Evolutionary conservation across 2,329 filamentous ascomycete species (phyloP), one percentile per base, ranked within the genome.

Genomic region (Coniochaeta ligniaria): DNA sequence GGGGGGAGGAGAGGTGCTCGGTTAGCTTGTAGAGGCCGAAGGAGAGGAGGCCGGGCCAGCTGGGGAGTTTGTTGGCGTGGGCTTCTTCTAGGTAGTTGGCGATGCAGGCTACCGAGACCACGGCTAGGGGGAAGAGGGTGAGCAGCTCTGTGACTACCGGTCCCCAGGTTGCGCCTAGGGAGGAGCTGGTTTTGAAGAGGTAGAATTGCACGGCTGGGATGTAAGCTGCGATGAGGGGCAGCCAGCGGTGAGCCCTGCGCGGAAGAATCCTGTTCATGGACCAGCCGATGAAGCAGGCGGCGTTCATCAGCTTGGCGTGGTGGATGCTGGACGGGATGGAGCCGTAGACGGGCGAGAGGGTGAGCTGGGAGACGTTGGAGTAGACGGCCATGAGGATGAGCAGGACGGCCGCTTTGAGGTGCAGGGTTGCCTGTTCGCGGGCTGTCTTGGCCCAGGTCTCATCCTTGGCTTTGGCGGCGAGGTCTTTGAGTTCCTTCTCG

Each of bases 341-440:
- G 59, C 95, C 95, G 74, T 96, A 98, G 12, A 96, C 89, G 1
- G 95, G 95, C 22, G 92, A 90, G 36, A 98, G 80, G 43, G 84
- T 87, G 63, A 92, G 80, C 70, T 91, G 85, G 0, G 90, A 94
- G 61, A 89, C 83, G 63, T 87, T 85, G 55, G 89, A 87, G 62
- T 83, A 86, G 47, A 87, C 71, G 52, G 87, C 90, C 11, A 84
- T 80, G 54, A 90, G 76, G 28, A 78, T 66, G 63, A 87, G 75
- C 17, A 87, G 69, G n/a, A 73, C 68, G 22, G 69, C 65, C 2
- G 76, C 72, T 63, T 75, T 75, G 63, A 73, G 66, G 62, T 81
- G 80, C 61, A 80, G 65, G 57, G 71, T 64, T 33, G 67, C 65
- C 63, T 82, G 79, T 17, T 73, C 70, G 11, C 65, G 58, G 16